Base-by-base conservation (phyloP, 2,329 filamentous ascomycete genomes). In the Ceratocystis papillata region DNA sequence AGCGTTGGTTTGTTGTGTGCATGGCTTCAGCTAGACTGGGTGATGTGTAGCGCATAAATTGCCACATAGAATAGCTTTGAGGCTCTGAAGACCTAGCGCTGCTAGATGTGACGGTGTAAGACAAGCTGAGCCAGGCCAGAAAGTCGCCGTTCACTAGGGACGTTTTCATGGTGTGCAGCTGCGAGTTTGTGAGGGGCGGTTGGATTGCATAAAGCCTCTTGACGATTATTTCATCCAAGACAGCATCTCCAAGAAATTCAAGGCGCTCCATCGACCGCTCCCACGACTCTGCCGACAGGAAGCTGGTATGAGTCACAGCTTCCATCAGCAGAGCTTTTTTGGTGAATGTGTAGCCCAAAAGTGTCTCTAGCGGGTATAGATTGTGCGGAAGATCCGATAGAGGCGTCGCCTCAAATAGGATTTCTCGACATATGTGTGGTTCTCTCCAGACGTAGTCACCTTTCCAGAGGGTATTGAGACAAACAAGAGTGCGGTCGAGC, bases 171-270 rank as follows among this genome's bases (percentile, higher is more conserved):
- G 85, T 77, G 70, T 96, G 90, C 83, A 97, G 89, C n/a, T 82
- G 76, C 2, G 79, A 72, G 62, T 82, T 77, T 0, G 75, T 66
- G 0, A 84, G 72, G 2, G 79, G 76, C 0, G 76, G 75, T 1
- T 73, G 69, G 12, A 74, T 69, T 1, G 73, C 71, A 73, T 83
- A 88, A 5, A 93, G 76, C n/a, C 76, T 79, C 0, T 76, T 78
- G 6, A 89, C 84, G 62, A 96, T 78, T 65, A 96, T 78, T 70
- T 85, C 82, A 74, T 97, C 93, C 0, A 97, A 82, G 1, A 96
- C 79, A 0, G 90, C 83, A 70, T 97, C 93, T 0, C 93, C 93
- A 0, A 96, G 77, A 71, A 94, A 96, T 72, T 96, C 93, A 0
- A 96, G 81, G 0, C 91, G 83, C 70, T 96, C 88, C 12, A 84